A percentile compares a stretch with the other conserved stretches of the same genome.
phyloP scores from a whole-genome alignment of 495 filamentous ascomycete species.

The Immersiella caudata region DNA sequence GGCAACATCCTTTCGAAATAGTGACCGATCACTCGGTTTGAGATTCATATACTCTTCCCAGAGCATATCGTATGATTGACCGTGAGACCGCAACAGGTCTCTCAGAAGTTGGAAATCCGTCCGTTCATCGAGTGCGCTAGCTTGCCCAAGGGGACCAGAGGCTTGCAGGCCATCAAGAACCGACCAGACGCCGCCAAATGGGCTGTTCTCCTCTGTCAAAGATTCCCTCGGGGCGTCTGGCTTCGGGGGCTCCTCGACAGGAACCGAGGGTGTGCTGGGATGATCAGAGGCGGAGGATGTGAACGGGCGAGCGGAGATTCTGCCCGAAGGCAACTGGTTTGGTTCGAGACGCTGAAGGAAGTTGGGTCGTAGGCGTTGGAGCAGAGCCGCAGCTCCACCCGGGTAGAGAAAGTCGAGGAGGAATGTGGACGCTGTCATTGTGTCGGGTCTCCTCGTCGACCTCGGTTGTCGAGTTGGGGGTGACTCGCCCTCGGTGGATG shows the following conservation, averaged over 20 bases:
- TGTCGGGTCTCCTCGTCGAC: conserved; percentile 26
- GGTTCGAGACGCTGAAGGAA: conserved; percentile 23
- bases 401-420: conserved; percentile 70
- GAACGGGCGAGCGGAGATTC: neutral
- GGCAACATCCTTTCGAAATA: conserved; percentile 25
- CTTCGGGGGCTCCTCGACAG: neutral
- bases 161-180: neutral
- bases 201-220: neutral
- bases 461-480: conserved; percentile 21
- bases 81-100: conserved; percentile 12
- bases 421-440: conserved; percentile 44
- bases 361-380: conserved; percentile 42
- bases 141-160: neutral
- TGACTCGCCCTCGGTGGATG: conserved; percentile 14
- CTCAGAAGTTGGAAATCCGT: neutral
- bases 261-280: neutral
- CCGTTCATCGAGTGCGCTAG: neutral
- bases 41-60: conserved; percentile 34
- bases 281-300: conserved; percentile 26
- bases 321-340: neutral
- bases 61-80: conserved; percentile 29
- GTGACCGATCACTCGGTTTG: conserved; percentile 14
- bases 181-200: neutral
- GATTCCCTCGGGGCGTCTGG: neutral
- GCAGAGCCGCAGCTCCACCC: conserved; percentile 50